Evolutionary conservation across 306 rosid genomes (phyloP).

Genomic region (Abrus precatorius): DNA sequence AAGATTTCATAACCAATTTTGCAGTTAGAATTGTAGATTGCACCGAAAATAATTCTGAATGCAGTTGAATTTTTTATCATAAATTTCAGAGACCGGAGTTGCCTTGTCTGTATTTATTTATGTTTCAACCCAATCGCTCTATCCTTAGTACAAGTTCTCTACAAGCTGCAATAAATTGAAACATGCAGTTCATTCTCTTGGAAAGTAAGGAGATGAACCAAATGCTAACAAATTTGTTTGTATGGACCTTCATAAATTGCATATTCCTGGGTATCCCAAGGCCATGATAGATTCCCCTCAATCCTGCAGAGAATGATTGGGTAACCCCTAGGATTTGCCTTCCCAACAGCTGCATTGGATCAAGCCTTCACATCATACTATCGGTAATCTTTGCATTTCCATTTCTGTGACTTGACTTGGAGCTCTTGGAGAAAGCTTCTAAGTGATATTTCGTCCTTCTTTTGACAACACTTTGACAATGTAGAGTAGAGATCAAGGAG

Average conservation of each 20-base stretch:
- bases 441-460: conserved; percentile 18
- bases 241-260: background rate
- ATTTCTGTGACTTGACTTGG: conserved; percentile 6
- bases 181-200: conserved; percentile 6
- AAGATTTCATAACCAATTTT: background rate
- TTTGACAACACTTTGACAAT: conserved; percentile 14
- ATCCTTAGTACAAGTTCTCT: conserved; percentile 16
- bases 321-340: conserved; percentile 23
- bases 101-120: conserved; percentile 22
- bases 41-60: conserved; percentile 25
- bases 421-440: background rate
- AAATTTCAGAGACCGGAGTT: conserved; percentile 25
- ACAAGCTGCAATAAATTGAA: conserved; percentile 16
- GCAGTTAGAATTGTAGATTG: conserved; percentile 36
- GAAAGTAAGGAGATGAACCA: conserved; percentile 36
- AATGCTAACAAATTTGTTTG: conserved; percentile 18
- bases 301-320: conserved; percentile 32
- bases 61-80: conserved; percentile 9
- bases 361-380: conserved; percentile 24
- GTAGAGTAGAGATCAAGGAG: conserved; percentile 14
- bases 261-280: conserved; percentile 13
- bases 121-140: conserved; percentile 28
- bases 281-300: conserved; percentile 28
- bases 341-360: conserved; percentile 16
- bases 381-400: conserved; percentile 33